These are phyloP conservation scores for Isabelozyma pseudorhagii DNA, from an alignment of 805 yeast genomes.

Conservation along the genomic window DNA sequence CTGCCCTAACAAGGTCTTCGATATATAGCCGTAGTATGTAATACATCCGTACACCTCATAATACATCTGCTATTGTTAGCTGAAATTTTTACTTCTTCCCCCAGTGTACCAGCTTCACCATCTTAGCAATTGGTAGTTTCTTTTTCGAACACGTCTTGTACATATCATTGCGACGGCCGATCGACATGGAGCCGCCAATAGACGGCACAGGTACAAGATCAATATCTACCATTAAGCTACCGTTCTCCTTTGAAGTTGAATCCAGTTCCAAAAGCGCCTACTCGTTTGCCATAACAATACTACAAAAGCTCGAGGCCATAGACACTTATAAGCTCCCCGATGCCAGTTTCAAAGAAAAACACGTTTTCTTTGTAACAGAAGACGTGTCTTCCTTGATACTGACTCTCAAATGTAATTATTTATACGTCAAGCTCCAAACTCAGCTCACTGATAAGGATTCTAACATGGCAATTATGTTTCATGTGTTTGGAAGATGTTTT, in stretches of 20 bases:
- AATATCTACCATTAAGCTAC: slow-evolving; percentile 4
- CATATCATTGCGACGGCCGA: not conserved
- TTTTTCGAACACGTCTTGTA: not conserved
- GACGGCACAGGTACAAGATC: not conserved
- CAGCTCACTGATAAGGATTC: slow-evolving; percentile 9
- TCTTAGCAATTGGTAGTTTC: not conserved
- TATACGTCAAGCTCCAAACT: slow-evolving; percentile 11
- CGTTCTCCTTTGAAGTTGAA: slow-evolving; percentile 14
- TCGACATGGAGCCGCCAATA: not conserved
- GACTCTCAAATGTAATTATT: slow-evolving; percentile 6
- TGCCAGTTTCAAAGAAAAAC: not conserved
- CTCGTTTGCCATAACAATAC: slow-evolving; percentile 9
- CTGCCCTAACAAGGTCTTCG: too few relatives aligned
- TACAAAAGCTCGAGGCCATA: slow-evolving; percentile 6
- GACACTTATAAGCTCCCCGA: slow-evolving; percentile 1
- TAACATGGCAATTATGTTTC: slow-evolving; percentile 9
- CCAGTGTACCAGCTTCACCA: not conserved
- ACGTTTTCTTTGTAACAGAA: slow-evolving; percentile 6
- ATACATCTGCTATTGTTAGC: not conserved
- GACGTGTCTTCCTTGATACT: slow-evolving; percentile 5
- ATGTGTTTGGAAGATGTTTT: slow-evolving; percentile 7
- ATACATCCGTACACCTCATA: not conserved
- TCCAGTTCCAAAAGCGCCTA: slow-evolving; percentile 3
- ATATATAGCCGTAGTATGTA: too few relatives aligned
- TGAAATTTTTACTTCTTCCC: not conserved